These are phyloP conservation scores for Kwoniella dendrophila DNA, from an alignment of 768 basidiomycete species.

Conservation along the genomic window DNA sequence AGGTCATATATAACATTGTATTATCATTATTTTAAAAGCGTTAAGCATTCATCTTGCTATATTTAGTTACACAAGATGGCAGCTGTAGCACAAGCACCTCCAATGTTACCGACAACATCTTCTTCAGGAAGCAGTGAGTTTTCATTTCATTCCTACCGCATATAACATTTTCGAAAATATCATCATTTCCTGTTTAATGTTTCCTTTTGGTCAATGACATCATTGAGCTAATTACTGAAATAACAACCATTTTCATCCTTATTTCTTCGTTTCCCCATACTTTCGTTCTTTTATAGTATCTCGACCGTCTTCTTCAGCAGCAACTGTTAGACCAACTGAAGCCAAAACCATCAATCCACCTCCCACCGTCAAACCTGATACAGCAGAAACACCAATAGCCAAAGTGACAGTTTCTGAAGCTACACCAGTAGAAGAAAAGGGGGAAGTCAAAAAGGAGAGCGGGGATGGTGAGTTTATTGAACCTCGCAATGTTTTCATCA, in stretches of 20 bases:
- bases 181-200: not conserved
- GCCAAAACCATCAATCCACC: not conserved
- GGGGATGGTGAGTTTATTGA: conserved; percentile 31
- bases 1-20: not conserved
- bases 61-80: conserved; percentile 29
- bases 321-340: conserved; percentile 15
- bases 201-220: conserved; percentile 7
- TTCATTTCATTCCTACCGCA: not conserved
- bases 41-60: not conserved
- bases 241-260: not conserved
- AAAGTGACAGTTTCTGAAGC: conserved; percentile 19
- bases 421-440: conserved; percentile 23
- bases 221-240: conserved; percentile 7
- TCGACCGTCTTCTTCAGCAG: conserved; percentile 31
- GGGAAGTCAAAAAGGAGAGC: conserved; percentile 30
- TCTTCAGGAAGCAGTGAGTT: conserved; percentile 23
- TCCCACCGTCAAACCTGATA: not conserved
- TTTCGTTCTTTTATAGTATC: conserved; percentile 12
- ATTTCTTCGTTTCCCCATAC: not conserved
- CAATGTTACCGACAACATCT: conserved; percentile 19
- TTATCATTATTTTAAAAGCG: not conserved
- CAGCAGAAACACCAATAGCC: conserved; percentile 11
- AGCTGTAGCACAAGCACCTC: conserved; percentile 38
- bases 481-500: not conserved
- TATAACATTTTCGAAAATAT: conserved; percentile 15